Conservation (phyloP, 1,284 basidiomycete species). For the Somion occarium region DNA sequence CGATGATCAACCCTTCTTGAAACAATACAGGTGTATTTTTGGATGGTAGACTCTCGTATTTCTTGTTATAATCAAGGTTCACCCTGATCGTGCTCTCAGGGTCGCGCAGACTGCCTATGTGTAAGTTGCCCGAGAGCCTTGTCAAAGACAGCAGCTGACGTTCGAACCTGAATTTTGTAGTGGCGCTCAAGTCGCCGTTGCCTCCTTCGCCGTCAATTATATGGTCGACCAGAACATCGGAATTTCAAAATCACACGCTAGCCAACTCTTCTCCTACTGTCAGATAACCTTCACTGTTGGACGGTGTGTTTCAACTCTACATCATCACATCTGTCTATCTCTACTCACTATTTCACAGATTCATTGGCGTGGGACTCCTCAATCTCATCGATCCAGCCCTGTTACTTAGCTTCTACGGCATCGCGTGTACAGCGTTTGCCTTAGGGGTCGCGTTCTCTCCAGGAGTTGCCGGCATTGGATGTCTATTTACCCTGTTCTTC, state of each 20-base stretch:
- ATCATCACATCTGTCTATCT: background rate
- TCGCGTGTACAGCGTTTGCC: slow-evolving; percentile 48
- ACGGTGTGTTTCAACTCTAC: slow-evolving; percentile 33
- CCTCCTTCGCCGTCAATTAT: slow-evolving; percentile 70
- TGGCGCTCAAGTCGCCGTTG: slow-evolving; percentile 72
- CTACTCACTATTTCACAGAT: slow-evolving; percentile 32
- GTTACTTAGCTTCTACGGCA: slow-evolving; percentile 51
- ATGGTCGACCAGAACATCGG: slow-evolving; percentile 58
- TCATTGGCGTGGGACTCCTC: slow-evolving; percentile 60
- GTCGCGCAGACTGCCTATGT: slow-evolving; percentile 70
- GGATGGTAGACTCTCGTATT: slow-evolving; percentile 44
- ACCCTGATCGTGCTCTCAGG: slow-evolving; percentile 19
- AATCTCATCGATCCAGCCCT: slow-evolving; percentile 63
- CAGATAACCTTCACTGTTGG: slow-evolving; percentile 71
- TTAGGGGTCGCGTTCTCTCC: slow-evolving; percentile 48
- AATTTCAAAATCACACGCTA: slow-evolving; percentile 48
- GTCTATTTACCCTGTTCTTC: slow-evolving; percentile 70
- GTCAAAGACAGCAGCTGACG: background rate
- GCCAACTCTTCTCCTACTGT: slow-evolving; percentile 66
- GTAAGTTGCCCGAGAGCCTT: slow-evolving; percentile 28
- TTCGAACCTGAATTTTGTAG: slow-evolving; percentile 25
- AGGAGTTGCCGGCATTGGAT: slow-evolving; percentile 54
- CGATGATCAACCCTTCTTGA: slow-evolving; percentile 59
- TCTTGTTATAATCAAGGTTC: background rate
- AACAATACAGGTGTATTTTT: slow-evolving; percentile 67